A percentile compares a stretch with the other conserved stretches of the same genome.
Conservation (phyloP, 768 basidiomycete genomes). For the Leccinum sublutescens region DNA sequence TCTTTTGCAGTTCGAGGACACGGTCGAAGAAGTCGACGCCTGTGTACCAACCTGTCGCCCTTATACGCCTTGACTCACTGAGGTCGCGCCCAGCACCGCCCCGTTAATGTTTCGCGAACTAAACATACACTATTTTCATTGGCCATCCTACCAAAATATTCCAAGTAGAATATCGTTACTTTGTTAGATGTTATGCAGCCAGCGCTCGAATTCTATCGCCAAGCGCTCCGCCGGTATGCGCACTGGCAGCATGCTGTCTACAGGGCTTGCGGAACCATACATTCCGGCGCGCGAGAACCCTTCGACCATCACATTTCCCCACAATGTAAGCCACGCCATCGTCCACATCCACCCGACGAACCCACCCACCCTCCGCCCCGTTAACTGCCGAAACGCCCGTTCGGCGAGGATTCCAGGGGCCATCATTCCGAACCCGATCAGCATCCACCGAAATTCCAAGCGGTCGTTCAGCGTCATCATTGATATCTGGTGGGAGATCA, state of each 20-base stretch:
- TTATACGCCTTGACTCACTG: no score
- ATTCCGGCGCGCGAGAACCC: conserved; percentile 16
- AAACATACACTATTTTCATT: neutral
- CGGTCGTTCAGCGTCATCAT: conserved; percentile 50
- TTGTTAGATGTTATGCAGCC: conserved; percentile 8
- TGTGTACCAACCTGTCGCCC: no score
- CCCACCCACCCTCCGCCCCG: conserved; percentile 31
- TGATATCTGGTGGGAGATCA: conserved; percentile 50
- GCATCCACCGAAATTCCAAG: conserved; percentile 40
- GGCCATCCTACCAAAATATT: neutral
- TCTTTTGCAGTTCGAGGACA: no score
- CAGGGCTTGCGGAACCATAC: conserved; percentile 5
- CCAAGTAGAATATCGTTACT: neutral
- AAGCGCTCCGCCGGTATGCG: conserved; percentile 9
- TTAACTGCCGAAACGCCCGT: conserved; percentile 20
- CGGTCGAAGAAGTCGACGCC: no score
- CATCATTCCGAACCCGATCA: conserved; percentile 55
- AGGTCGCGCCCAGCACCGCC: no score
- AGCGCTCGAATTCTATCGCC: conserved; percentile 13
- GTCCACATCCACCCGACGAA: conserved; percentile 36
- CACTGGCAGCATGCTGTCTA: conserved; percentile 9
- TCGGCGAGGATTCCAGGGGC: conserved; percentile 52
- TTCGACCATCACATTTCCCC: conserved; percentile 26
- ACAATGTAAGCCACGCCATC: conserved; percentile 26
- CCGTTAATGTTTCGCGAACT: no score